Percentiles rank a stretch among this genome's conserved stretches.
Conservation (phyloP, 2,329 filamentous ascomycete species). For the Diplodia mutila region DNA sequence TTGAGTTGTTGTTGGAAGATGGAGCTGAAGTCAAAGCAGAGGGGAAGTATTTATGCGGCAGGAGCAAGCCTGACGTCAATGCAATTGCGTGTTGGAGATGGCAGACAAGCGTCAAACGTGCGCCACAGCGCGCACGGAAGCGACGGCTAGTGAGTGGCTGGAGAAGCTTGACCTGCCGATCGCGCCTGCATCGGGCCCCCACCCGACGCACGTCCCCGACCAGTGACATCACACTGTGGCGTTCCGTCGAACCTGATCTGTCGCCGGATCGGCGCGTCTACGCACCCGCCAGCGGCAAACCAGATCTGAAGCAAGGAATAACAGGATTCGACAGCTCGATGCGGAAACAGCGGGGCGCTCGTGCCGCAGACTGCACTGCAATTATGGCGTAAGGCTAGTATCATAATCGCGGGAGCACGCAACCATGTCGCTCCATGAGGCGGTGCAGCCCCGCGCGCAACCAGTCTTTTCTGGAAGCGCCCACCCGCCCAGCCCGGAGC, state of each 20-base stretch:
- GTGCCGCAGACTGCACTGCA: neutral
- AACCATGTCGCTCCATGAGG: neutral
- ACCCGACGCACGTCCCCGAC: neutral
- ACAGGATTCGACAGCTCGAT: slow-evolving; percentile 10
- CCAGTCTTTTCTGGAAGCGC: neutral
- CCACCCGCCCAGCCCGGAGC: too few species aligned
- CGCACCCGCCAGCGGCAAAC: slow-evolving; percentile 2
- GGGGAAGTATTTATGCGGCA: slow-evolving; percentile 11
- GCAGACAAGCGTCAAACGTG: neutral
- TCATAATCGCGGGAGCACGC: slow-evolving; percentile 20
- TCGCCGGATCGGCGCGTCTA: slow-evolving; percentile 9
- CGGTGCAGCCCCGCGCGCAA: neutral
- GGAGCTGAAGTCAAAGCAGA: slow-evolving; percentile 3
- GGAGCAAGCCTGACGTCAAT: slow-evolving; percentile 16
- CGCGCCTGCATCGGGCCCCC: neutral
- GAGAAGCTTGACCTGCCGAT: slow-evolving; percentile 17
- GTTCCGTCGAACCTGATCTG: neutral
- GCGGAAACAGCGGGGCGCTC: neutral
- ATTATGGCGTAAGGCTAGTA: slow-evolving; percentile 25
- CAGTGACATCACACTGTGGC: slow-evolving; percentile 24
- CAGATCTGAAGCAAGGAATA: slow-evolving; percentile 18
- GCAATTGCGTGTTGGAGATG: neutral
- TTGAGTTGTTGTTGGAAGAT: slow-evolving; percentile 24
- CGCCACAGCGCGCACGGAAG: slow-evolving; percentile 8
- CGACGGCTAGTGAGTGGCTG: slow-evolving; percentile 18